phyloP scores from a whole-genome alignment of 352 stramenopile species.

The Globisporangium recalcitrans region DNA sequence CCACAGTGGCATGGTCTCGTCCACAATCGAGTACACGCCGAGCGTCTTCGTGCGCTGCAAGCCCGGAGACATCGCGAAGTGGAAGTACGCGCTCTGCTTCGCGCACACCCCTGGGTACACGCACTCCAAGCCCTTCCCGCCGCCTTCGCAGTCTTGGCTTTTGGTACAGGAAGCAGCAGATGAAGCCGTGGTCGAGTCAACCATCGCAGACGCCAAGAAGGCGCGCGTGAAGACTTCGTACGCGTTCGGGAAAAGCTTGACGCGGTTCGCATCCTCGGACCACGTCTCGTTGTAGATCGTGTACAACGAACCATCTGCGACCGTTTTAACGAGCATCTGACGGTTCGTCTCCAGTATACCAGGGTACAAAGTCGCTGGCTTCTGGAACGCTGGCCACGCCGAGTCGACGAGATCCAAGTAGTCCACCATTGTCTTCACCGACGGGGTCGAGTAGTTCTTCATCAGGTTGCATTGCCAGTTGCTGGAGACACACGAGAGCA shows the following conservation, averaged over 20 bases:
- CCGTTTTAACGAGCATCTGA: conserved; percentile 44
- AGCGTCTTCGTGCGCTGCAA: conserved; percentile 43
- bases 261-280: conserved; percentile 44
- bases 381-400: conserved; percentile 48
- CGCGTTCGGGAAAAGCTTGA: conserved; percentile 74
- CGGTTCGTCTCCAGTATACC: conserved; percentile 41
- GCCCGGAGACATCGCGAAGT: conserved; percentile 69
- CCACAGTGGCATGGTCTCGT: conserved; percentile 70
- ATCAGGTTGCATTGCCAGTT: conserved; percentile 76
- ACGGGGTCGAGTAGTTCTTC: conserved; percentile 56
- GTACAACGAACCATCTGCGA: conserved; percentile 18
- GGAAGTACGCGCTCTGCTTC: conserved; percentile 57
- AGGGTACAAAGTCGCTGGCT: conserved; percentile 54
- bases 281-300: conserved; percentile 50
- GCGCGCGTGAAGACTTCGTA: conserved; percentile 76
- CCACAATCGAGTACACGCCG: conserved; percentile 55
- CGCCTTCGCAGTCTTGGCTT: conserved; percentile 46
- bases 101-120: conserved; percentile 71
- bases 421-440: conserved; percentile 58
- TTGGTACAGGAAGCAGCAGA: conserved; percentile 37
- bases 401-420: conserved; percentile 43
- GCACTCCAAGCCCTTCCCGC: conserved; percentile 58
- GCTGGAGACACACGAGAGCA: conserved; percentile 52
- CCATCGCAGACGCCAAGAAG: conserved; percentile 60
- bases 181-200: conserved; percentile 31